Base-by-base conservation (phyloP, 2,329 filamentous ascomycete species). In the Penicillium olsonii region DNA sequence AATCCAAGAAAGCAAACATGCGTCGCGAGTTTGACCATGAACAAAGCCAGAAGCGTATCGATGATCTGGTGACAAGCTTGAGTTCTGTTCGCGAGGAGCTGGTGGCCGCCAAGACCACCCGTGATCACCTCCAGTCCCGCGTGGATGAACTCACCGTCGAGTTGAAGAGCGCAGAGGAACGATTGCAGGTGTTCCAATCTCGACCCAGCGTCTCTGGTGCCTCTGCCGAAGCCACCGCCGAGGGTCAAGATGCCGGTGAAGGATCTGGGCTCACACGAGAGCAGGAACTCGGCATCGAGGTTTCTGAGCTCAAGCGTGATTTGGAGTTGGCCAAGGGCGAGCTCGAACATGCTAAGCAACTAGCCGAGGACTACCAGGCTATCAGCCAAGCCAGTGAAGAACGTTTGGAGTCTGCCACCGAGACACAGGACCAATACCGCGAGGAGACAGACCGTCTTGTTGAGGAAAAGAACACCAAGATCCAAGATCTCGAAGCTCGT, bases 111-210 rank as follows among this genome's bases (percentile, higher is more conserved):
- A 96, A 95, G 77, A 96, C 92, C 1, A 88, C 84, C 39, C 85
- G 88, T 40, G 92, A 97, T 68, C 89, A 96, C 67, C 79, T 99
- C 2, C 92, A 97, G 68, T 83, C 86, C 27, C 84, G 92, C 49
- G 90, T 96, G 3, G 88, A 95, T 57, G 92, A 97, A 72, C 75
- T 99, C 46, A 87, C 87, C 20, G 88, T 95, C 48, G 90, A 97
- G 67, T 78, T 97, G 20, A 87, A 88, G 60, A 91, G 87, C 63
- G 90, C 92, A 0, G 91, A 97, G 68, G 94, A 97, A 70, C 87
- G 91, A 42, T 81, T 89, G 5, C 85, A 88, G 58, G 83, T 91
- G 24, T 77, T 96, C 47, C 90, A 94, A 57, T 87, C 90, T n/a
- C 83, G 87, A 48, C 87, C 88, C 4, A 89, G 85, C 1, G 79